Conservation (phyloP, 345 rosid species). For the Carallia brachiata region DNA sequence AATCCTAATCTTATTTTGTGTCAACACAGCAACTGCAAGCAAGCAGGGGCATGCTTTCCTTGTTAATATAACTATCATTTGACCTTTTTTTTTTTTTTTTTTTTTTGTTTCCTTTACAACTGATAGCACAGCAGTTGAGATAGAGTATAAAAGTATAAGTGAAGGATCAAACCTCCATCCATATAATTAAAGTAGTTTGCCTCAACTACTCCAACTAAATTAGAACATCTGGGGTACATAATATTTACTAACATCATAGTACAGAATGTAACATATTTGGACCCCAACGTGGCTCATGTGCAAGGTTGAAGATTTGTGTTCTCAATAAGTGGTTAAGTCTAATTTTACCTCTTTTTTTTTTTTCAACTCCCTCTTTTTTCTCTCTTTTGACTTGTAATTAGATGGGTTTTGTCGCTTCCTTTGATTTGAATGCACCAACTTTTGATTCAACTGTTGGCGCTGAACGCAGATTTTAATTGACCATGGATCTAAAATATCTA, state of each 20-base stretch:
- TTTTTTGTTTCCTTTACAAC: too few species aligned
- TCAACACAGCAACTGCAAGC: not conserved
- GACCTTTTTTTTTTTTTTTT: not conserved
- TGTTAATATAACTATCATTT: constrained; percentile 14
- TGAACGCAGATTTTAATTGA: too few species aligned
- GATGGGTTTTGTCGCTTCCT: too few species aligned
- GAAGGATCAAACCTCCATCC: too few species aligned
- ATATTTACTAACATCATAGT: constrained; percentile 30
- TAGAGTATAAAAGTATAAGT: too few species aligned
- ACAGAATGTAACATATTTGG: constrained; percentile 20
- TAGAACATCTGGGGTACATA: constrained; percentile 7
- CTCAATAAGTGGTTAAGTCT: constrained; percentile 21
- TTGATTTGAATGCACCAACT: too few species aligned
- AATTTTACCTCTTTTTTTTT: not conserved
- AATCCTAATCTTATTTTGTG: not conserved
- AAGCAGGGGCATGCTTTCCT: not conserved
- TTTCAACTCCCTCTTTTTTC: not conserved
- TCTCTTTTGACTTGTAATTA: not conserved
- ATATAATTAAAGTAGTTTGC: too few species aligned
- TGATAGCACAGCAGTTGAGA: too few species aligned
- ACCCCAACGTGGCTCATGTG: constrained; percentile 20
- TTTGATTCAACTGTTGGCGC: too few species aligned
- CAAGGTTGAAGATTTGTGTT: constrained; percentile 27
- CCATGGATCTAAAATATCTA: too few species aligned
- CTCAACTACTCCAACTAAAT: too few species aligned